Evolutionary conservation across 768 basidiomycete species (phyloP), one percentile per base, ranked within the genome.

Genomic region (Chlorophyllum brunneum): DNA sequence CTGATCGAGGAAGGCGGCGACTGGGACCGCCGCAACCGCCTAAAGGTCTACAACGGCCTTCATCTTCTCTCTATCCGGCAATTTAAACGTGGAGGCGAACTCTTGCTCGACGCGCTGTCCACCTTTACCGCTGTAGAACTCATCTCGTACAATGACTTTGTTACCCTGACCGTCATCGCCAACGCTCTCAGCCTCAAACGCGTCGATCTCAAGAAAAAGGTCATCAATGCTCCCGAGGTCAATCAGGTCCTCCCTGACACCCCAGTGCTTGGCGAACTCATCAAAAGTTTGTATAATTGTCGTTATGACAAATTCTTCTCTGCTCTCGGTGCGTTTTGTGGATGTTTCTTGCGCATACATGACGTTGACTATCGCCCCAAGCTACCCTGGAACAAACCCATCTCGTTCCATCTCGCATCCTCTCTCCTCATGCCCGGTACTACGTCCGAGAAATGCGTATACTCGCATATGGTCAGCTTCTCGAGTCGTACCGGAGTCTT

Each of bases 391-490:
- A 98, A 68, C 85, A 93, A 68, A 81, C 80, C 1, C 82, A 88
- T 62, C 85, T 98, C 57, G 70, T 92, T n/a, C 87, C 93, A 10
- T 94, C 90, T 2, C 88, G 91, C 36, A 70, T 94, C 54, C 80
- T 98, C 41, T 79, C 85, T 1, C 88, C 86, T 0, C 97, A 98
- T 65, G 79, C 92, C 0, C 82, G 90, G 6, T 95, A 77, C 72
- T 98, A 97, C 66, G 79, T 94, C 26, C 86, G 95, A 53, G 95
- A 98, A 68, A 93, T 98, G 91, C 85, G 97, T 29, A 93, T 98
- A 58, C 82, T 88, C 16, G 94, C 95, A 0, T 98, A 97, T 70
- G 71, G 78, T 23, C 95, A 98, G 62, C 76, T 98, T 4, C 75
- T 99, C n/a, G 92, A 98, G 65, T 85, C 81, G 8, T 99, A 98